Evolutionary conservation across 441 rosid species (phyloP), one percentile per base, ranked within the genome.

Genomic region (Lepidium campestre): DNA sequence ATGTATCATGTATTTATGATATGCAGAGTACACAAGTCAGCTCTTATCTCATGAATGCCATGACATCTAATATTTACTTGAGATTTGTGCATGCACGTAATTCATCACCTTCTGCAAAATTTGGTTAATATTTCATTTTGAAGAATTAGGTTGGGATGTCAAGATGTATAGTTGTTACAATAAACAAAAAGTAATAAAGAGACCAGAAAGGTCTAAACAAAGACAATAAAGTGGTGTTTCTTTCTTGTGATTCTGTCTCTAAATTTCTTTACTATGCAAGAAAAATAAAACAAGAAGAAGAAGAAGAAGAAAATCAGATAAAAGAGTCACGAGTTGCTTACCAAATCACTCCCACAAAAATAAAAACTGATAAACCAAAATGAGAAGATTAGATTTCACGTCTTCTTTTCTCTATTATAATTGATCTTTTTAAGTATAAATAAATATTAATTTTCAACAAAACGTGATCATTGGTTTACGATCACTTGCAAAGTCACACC

Each of bases 311-410:
- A 71, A 70, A 29, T 22, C 5, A 71, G 47, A 40, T 64, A 42
- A 36, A 65, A 52, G 67, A 72, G 72, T 72, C 76, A 66, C 76
- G 72, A 59, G 76, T 59, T 52, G 76, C 67, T 72, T 72, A 72
- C 76, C 76, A 65, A 72, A 65, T 35, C 42, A 20, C 55, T 15
- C 31, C 41, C 25, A 3, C 5, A 39, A 14, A 13, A 18, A 7
- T 40, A 48, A 22, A 13, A 66, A 57, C 72, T 50, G 76, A 66
- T 73, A 11, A 73, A 73, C 76, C 50, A 66, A 66, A 52, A 59
- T 17, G 68, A 59, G 76, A 73, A 73, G 67, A 73, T 53, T 44
- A 66, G 15, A 59, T 52, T 10, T 52, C 72, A 72, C 76, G 72
- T 65, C 76, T 65, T 50, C 31, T 65, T 48, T 36, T 27, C 22